Evolutionary conservation across 805 yeast species (phyloP), one percentile per base, ranked within the genome.

Genomic region (Suhomyces canberraensis): DNA sequence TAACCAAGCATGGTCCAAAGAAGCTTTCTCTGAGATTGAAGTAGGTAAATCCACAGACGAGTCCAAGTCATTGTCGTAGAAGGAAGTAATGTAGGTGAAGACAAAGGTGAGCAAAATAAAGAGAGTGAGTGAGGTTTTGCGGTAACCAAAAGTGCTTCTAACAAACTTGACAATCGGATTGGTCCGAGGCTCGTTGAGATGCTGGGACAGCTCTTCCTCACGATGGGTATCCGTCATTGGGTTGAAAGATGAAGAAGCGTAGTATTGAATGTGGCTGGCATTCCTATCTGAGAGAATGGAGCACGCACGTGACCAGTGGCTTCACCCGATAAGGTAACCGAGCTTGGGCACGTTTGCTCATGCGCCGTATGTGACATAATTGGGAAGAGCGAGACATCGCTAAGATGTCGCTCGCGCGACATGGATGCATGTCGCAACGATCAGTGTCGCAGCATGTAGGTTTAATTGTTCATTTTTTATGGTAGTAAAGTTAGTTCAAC

Each of bases 41-140:
- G 51, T 37, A 3, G 84, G 84, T 7, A 75, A 53, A 2, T 46
- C 33, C 19, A 77, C 54, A 2, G 80, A 56, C 31, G 31, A 56
- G 13, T 56, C 61, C 27, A 61, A 53, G 20, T 58, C 52, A 35
- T 73, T 75, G 35, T 69, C 73, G 25, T 54, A 47, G 11, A 52
- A 46, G 11, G 71, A 66, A 3, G 74, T 34, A 2, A 64, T 27
- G 7, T 74, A 56, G 2, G 78, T 66, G 4, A 58, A 36, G 1
- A 71, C 35, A 35, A 75, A 68, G 0, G 85, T 70, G 6, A 75
- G 20, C 1, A 76, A 54, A 5, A 79, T 73, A 35, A 81, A 54
- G 3, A 79, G 46, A 7, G 88, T 78, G 30, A 84, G 66, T 1
- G 86, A 71, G 0, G 90, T 82, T 59, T 84, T 84, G 43, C 91